A percentile compares a stretch with the other conserved stretches of the same genome.
Evolutionary conservation across 345 rosid species (phyloP).

Genomic region (Camelina neglecta): DNA sequence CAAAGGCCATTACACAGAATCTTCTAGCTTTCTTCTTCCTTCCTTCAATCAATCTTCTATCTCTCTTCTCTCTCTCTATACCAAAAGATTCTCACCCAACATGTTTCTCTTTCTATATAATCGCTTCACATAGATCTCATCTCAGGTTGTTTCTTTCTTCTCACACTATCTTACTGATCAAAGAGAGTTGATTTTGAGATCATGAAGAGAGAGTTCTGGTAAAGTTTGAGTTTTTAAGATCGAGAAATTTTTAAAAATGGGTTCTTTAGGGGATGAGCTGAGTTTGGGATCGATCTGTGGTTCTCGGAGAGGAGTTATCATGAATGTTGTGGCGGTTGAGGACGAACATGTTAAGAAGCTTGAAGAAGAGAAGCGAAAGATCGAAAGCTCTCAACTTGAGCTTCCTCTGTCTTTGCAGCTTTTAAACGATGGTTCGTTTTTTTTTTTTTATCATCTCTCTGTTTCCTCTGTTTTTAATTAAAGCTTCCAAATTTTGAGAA

Average conservation of each 20-base stretch:
- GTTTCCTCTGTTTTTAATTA: not conserved
- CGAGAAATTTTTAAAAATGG: slow-evolving; percentile 3
- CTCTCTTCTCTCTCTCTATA: not conserved
- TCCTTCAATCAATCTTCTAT: slow-evolving; percentile 40
- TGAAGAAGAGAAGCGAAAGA: slow-evolving; percentile 81
- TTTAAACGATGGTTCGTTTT: slow-evolving; percentile 70
- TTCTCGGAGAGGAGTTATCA: slow-evolving; percentile 52
- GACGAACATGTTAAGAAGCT: slow-evolving; percentile 61
- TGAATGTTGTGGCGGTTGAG: slow-evolving; percentile 44
- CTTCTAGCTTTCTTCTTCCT: slow-evolving; percentile 39
- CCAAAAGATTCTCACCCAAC: slow-evolving; percentile 1
- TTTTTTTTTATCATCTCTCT: slow-evolving; percentile 2
- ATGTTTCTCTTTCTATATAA: slow-evolving; percentile 7
- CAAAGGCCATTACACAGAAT: slow-evolving; percentile 45
- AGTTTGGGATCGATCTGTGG: slow-evolving; percentile 70
- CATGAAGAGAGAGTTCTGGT: not conserved
- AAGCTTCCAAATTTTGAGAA: not conserved
- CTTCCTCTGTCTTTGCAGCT: slow-evolving; percentile 86
- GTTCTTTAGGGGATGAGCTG: slow-evolving; percentile 63
- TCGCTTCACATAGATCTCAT: slow-evolving; percentile 36
- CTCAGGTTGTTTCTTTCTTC: slow-evolving; percentile 24
- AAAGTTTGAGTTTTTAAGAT: slow-evolving; percentile 7
- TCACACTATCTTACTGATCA: slow-evolving; percentile 5
- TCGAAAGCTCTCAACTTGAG: slow-evolving; percentile 78
- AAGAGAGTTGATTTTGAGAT: not conserved